Evolutionary conservation across 163 green algal genomes (phyloP).

Genomic region (Scenedesmus sp.): DNA sequence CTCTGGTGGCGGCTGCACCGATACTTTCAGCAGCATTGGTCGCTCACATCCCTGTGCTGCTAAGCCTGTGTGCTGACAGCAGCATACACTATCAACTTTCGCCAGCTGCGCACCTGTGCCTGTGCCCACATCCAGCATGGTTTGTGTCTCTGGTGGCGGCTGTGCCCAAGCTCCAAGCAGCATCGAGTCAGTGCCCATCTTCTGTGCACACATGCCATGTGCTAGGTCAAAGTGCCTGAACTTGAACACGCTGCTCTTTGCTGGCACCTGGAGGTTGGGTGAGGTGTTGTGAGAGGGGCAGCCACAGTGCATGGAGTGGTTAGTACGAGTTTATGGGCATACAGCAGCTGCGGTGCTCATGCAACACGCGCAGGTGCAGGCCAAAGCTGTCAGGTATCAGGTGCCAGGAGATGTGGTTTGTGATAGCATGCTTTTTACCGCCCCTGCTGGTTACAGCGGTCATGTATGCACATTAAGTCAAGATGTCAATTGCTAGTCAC

Average conservation of each 20-base stretch:
- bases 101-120: not conserved
- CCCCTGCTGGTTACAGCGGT: too few species aligned
- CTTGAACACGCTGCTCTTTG: slow-evolving; percentile 45
- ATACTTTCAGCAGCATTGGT: too few species aligned
- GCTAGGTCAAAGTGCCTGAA: slow-evolving; percentile 56
- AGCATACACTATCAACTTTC: too few species aligned
- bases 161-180: slow-evolving; percentile 58
- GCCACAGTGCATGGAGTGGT: not conserved
- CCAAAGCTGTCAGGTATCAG: too few species aligned
- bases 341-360: not conserved
- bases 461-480: too few species aligned
- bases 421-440: too few species aligned
- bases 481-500: too few species aligned
- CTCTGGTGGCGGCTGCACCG: too few species aligned
- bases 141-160: not conserved
- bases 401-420: too few species aligned
- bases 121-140: slow-evolving; percentile 57
- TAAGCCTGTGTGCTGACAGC: not conserved
- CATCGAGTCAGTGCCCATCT: slow-evolving; percentile 66
- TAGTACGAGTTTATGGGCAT: not conserved
- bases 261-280: not conserved
- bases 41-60: too few species aligned
- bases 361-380: too few species aligned
- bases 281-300: not conserved
- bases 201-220: slow-evolving; percentile 58